Evolutionary conservation across 2,329 filamentous ascomycete species (phyloP), one percentile per base, ranked within the genome.

Genomic region (Neophaeococcomyces aloes): DNA sequence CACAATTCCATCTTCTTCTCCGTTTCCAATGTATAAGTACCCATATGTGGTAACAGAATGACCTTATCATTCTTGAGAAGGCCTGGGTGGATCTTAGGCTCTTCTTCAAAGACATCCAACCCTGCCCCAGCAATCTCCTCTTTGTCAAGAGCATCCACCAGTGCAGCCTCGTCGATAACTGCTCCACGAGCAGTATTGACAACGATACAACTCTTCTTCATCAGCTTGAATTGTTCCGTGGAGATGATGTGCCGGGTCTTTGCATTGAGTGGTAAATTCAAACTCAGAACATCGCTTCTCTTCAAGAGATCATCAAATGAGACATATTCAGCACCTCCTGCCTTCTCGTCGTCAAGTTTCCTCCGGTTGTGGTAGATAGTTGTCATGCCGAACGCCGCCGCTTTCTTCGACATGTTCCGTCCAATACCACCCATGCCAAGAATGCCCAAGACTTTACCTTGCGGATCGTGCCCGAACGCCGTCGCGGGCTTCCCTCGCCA

Each of bases 401-500:
- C 44, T 29, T 51, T 50, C 14, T 44, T 75, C 58, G 81, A 84
- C 54, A 91, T 63, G 56, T 86, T 86, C 29, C 81, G 70, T 0
- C 86, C 86, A 48, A 93, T 91, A 2, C 86, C 84, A 15, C 86
- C 86, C 84, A 91, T 89, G 5, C 86, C 86, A 31, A 93, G 61
- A 47, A 93, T 86, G 0, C 86, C 86, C 4, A 93, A 70, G 1
- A 79, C 67, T 62, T 89, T 91, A 29, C 82, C 83, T 60, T 83
- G 71, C 1, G 85, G 85, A 57, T 91, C 85, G 57, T 84, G 82
- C 10, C 85, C 86, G 1, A 79, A 70, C 1, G 74, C 71, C 4
- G 67, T 61, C 3, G 70, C 67, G 0, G 67, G 64, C 4, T 62
- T 59, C 3, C 82, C 82, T 44, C 76, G 71, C 81, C 83, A 93